These are phyloP conservation scores for Trichoderma asperellum DNA, from an alignment of 2,329 filamentous ascomycete genomes.

Conservation along the genomic window DNA sequence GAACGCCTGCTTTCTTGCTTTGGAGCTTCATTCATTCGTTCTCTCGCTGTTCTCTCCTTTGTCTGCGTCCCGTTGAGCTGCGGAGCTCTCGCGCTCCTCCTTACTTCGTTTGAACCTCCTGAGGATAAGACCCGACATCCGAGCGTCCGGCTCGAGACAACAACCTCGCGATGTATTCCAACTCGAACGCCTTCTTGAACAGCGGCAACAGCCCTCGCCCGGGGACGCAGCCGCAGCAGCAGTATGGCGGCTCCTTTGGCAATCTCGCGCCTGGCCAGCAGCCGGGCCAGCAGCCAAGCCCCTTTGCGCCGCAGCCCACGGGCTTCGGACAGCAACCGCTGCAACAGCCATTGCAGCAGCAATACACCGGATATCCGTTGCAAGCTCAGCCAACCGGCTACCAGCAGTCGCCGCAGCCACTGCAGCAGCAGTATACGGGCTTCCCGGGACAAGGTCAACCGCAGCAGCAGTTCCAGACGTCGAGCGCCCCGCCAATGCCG, in stretches of 20 bases:
- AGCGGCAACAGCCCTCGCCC: conserved; percentile 77
- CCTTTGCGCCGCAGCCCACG: conserved; percentile 63
- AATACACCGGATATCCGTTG: conserved; percentile 64
- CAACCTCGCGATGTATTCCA: conserved; percentile 75
- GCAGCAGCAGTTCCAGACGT: conserved; percentile 66
- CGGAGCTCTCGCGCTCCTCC: conserved; percentile 37
- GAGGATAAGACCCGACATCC: conserved; percentile 3
- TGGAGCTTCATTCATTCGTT: conserved; percentile 8
- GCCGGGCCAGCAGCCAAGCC: conserved; percentile 52
- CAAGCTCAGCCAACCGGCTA: conserved; percentile 53
- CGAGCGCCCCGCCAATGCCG: conserved; percentile 61
- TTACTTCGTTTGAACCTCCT: conserved; percentile 23
- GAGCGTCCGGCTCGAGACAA: conserved; percentile 6
- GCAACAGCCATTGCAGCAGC: conserved; percentile 55
- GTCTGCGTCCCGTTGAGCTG: conserved; percentile 27
- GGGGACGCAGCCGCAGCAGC: conserved; percentile 52
- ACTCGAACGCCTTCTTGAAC: conserved; percentile 83
- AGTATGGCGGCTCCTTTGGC: conserved; percentile 57
- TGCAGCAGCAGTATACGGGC: conserved; percentile 71
- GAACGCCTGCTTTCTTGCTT: conserved; percentile 26
- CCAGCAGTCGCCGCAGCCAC: conserved; percentile 60
- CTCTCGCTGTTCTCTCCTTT: conserved; percentile 1
- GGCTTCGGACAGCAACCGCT: conserved; percentile 56
- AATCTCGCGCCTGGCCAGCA: conserved; percentile 49
- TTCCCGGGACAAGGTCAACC: conserved; percentile 56